These are phyloP conservation scores for Ceratonia siliqua DNA, from an alignment of 306 rosid genomes.

Conservation along the genomic window DNA sequence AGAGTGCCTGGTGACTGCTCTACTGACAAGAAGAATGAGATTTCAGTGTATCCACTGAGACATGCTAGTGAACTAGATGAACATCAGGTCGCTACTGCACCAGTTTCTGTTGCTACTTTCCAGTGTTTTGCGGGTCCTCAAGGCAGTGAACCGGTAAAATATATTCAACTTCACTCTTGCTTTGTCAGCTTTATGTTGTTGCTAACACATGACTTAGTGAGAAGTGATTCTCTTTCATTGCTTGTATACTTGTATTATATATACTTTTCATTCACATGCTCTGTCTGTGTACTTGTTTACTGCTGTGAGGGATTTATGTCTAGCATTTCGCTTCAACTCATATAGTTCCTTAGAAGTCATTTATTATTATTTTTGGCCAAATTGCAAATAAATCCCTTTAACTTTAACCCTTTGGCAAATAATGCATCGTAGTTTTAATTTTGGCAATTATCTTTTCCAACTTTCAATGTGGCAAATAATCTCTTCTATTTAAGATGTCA, in stretches of 20 bases:
- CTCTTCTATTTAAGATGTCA: no score
- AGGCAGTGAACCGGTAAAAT: conserved; percentile 43
- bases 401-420: no score
- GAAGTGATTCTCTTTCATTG: not conserved
- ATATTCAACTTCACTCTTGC: conserved; percentile 7
- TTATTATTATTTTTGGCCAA: not conserved
- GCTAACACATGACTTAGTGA: not conserved
- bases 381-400: no score
- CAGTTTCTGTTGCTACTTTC: conserved; percentile 32
- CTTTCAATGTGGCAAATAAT: no score
- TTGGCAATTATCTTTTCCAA: no score
- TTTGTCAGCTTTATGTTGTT: not conserved
- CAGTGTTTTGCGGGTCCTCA: conserved; percentile 15
- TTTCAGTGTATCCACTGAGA: conserved; percentile 23
- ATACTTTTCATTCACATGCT: not conserved
- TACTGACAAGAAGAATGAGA: conserved; percentile 38
- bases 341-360: conserved; percentile 5
- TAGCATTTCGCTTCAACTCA: not conserved
- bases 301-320: not conserved
- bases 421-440: no score
- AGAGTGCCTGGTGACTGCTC: conserved; percentile 32
- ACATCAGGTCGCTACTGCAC: conserved; percentile 29
- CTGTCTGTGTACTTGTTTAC: not conserved
- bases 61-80: conserved; percentile 33
- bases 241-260: not conserved